Base-by-base conservation (phyloP, 495 filamentous ascomycete species). In the Aspergillus saccharolyticus region DNA sequence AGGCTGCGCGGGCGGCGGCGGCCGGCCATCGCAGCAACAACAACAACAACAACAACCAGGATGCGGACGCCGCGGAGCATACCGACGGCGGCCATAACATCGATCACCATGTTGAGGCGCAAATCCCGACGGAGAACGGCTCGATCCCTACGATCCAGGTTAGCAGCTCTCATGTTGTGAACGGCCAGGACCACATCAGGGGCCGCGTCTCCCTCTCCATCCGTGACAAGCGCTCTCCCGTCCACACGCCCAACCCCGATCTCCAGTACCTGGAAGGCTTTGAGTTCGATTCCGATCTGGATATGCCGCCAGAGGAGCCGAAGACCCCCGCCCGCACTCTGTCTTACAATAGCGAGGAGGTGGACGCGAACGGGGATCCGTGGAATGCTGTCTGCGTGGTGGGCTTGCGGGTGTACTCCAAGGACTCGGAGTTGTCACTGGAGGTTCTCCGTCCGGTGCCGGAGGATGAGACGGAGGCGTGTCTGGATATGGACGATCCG, bases 301-400 rank as follows among this genome's bases (percentile, higher is more conserved):
- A 77, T 45, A 76, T 78, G 73, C 72, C 74, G 7, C 58, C 67
- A 0, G 74, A 76, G 4, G 70, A 75, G 14, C 19, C 33, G 12
- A 49, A 45, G 9, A 48, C 39, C 18, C 44, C 16, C 39, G 43
- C 28, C 39, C 24, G 52, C 20, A 22, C 50, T 14, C 2, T 39
- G 33, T 48, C 59, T 5, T 55, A 25, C 49, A 59, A 45, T 42
- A 55, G 57, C 17, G 47, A 51, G 1, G 47, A 51, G 1, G 53
- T 50, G 14, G 64, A 67, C 20, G 30, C 24, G 8, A 60, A 52
- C 44, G 60, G 47, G 7, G 82, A 92, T 49, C 87, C 89, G 1
- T 96, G 91, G 91, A 94, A 95, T 67, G 90, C 91, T 0, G 83
- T 93, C 0, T 89, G 83, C 44, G 88, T 92, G 1, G 82, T 94